Evolutionary conservation across 805 yeast genomes (phyloP), one percentile per base, ranked within the genome.

Genomic region (Torulaspora microellipsoides): DNA sequence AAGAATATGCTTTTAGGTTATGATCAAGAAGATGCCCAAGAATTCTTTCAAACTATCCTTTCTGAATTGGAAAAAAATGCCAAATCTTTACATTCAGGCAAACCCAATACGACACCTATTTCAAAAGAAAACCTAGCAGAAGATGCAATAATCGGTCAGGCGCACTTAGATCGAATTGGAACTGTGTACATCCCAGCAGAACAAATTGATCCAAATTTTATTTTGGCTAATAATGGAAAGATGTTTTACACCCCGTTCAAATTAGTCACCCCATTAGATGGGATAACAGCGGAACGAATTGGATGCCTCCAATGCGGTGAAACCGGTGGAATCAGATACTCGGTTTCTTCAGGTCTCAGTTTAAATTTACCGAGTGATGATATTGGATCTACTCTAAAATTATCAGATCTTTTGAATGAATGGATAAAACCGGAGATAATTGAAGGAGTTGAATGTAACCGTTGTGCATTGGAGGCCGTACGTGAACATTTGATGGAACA

Each of bases 1-100:
- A 84, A 80, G 57, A 83, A 82, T 59, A 76, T 88, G 47, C 80
- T 89, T 54, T 65, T 80, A 43, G 93, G 96, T 1, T 87, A 87
- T 59, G 88, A 86, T 58, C 98, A 90, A 66, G 96, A 90, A 63
- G 98, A 90, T 67, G 97, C 97, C 0, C 96, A 90, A 65, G 98
- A 90, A 62, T 90, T 90, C 58, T 90, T 90, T 68, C 97, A 90
- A 61, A 73, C 82, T 40, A 75, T 85, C 2, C 70, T 85, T 73
- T 72, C 76, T 33, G 78, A 83, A 44, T 67, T 85, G 27, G 95
- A 85, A 70, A 66, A 61, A 61, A 59, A 52, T 47, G 50, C 56
- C 23, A 54, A 64, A 39, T 48, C 62, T 35, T 15, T 58, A 15
- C 14, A 36, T n/a, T 37, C 40, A 56, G 56, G n/a, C 31, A 45